These are phyloP conservation scores for Hortiboletus flavorubellus DNA, from an alignment of 768 basidiomycete genomes.

Conservation along the genomic window DNA sequence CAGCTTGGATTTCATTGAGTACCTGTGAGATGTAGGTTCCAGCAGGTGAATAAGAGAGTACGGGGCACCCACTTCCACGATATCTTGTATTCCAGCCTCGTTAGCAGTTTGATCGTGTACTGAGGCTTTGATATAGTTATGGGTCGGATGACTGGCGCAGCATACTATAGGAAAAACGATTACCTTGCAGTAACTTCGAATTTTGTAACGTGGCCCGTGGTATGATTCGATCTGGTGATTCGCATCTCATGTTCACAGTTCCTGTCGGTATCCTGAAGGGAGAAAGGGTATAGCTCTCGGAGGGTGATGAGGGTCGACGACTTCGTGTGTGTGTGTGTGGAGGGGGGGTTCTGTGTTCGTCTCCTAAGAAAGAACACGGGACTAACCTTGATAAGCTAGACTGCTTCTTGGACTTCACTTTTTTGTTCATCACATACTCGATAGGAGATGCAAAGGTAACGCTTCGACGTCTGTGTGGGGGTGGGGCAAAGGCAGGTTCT, in stretches of 20 bases:
- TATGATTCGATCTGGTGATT: not conserved
- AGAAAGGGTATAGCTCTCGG: constrained; percentile 13
- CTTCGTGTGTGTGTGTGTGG: not conserved
- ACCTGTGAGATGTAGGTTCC: constrained; percentile 33
- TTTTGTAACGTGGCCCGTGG: constrained; percentile 3
- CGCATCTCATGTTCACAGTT: not conserved
- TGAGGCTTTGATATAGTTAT: not conserved
- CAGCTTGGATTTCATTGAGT: constrained; percentile 49
- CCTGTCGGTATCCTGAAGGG: constrained; percentile 13
- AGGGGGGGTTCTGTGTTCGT: not conserved
- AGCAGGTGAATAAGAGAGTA: not conserved
- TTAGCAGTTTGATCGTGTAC: not conserved
- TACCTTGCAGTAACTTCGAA: constrained; percentile 7
- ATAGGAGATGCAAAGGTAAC: constrained; percentile 32
- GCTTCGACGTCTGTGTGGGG: constrained; percentile 15
- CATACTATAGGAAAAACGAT: not conserved
- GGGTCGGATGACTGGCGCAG: not conserved
- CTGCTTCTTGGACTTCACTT: not conserved
- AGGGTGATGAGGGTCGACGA: not conserved
- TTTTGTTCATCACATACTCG: constrained; percentile 10
- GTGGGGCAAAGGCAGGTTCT: not conserved
- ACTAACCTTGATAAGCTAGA: constrained; percentile 9
- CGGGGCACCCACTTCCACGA: constrained; percentile 40
- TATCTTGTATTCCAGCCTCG: constrained; percentile 29
- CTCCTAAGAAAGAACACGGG: not conserved